Evolutionary conservation across 2,329 filamentous ascomycete species (phyloP).

Genomic region (Sporothrix globosa): DNA sequence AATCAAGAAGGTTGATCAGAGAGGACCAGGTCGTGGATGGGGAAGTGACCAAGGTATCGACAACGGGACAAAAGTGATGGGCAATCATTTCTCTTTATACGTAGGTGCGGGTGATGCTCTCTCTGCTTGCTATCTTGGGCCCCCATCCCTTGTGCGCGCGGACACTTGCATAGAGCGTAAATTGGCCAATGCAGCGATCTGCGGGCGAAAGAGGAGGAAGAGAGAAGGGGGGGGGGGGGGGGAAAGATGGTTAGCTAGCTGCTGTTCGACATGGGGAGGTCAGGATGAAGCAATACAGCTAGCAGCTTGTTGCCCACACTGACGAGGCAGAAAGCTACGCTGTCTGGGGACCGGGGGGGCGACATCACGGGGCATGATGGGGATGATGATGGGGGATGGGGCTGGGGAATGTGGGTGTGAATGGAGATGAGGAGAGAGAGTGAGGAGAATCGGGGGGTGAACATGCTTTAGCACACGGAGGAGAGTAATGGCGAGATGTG

Average conservation of each 20-base stretch:
- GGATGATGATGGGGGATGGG: conserved; percentile 1
- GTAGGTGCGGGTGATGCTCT: neutral
- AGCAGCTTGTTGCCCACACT: neutral
- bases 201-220: conserved; percentile 18
- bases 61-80: neutral
- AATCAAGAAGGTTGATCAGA: neutral
- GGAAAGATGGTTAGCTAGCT: neutral
- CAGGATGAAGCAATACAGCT: conserved; percentile 2
- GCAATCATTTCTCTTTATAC: conserved; percentile 23
- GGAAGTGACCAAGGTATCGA: neutral
- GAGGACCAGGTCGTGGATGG: conserved; percentile 6
- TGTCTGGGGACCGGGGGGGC: conserved; percentile 2
- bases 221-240: neutral
- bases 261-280: neutral
- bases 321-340: neutral
- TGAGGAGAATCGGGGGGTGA: conserved; percentile 7
- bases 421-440: neutral
- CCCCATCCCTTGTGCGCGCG: conserved; percentile 8
- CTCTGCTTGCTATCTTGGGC: conserved; percentile 1
- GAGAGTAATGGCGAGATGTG: neutral
- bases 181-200: conserved; percentile 17
- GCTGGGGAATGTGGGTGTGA: neutral
- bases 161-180: conserved; percentile 22
- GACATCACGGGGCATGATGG: conserved; percentile 16
- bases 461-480: neutral